Evolutionary conservation across 2,329 filamentous ascomycete species (phyloP).

Genomic region (Ceratocystis cubensis): DNA sequence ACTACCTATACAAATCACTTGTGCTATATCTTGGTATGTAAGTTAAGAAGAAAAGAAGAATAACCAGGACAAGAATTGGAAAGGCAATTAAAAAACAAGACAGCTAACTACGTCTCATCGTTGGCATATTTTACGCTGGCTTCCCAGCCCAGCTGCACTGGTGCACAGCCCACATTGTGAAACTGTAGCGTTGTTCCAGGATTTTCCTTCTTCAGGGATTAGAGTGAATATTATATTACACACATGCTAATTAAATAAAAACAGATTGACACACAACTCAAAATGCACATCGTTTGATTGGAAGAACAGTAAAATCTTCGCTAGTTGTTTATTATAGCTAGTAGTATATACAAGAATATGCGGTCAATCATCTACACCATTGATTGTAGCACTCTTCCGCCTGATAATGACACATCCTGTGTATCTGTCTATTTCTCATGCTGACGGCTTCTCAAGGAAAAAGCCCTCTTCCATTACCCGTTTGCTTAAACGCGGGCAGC

Average conservation of each 20-base stretch:
- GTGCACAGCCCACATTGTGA: neutral
- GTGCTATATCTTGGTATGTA: too few species aligned
- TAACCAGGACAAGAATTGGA: too few species aligned
- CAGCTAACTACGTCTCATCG: too few species aligned
- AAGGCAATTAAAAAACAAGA: too few species aligned
- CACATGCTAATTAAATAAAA: neutral
- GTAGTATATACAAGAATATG: neutral
- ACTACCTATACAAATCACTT: too few species aligned
- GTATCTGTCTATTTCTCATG: too few species aligned
- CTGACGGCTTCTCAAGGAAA: neutral
- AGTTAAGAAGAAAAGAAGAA: too few species aligned
- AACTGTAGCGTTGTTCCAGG: neutral
- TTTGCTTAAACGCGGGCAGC: conserved; percentile 7
- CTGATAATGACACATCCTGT: too few species aligned
- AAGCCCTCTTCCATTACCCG: neutral
- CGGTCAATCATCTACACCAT: too few species aligned
- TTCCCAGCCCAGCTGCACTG: neutral
- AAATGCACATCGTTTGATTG: neutral
- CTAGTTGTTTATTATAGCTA: neutral
- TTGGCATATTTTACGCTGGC: neutral
- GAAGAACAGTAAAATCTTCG: neutral
- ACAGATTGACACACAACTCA: neutral
- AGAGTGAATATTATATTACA: too few species aligned
- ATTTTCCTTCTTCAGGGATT: too few species aligned
- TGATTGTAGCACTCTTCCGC: too few species aligned